Percentiles rank a stretch among this genome's conserved stretches.
Conservation (phyloP, 768 basidiomycete genomes). For the Lactarius indigo region DNA sequence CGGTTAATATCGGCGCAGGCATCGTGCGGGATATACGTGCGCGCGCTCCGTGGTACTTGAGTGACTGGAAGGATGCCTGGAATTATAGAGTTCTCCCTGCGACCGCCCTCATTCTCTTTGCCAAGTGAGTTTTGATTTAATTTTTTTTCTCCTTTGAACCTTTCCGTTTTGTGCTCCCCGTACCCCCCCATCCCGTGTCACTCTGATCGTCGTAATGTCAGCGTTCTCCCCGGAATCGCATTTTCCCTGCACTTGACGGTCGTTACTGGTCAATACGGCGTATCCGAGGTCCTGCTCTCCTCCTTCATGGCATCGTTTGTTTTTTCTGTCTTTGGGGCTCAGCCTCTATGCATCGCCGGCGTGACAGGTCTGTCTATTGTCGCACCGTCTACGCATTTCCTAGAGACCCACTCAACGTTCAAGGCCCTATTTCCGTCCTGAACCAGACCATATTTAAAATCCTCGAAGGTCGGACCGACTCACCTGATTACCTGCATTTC, state of each 20-base stretch:
- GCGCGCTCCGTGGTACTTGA: slow-evolving; percentile 73
- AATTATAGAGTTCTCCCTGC: slow-evolving; percentile 89
- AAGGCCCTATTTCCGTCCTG: slow-evolving; percentile 88
- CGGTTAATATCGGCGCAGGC: slow-evolving; percentile 17
- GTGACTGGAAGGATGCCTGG: slow-evolving; percentile 91
- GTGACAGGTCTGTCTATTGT: slow-evolving; percentile 62
- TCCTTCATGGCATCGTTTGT: slow-evolving; percentile 89
- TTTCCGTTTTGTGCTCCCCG: neutral
- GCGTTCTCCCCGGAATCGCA: slow-evolving; percentile 86
- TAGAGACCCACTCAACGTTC: neutral
- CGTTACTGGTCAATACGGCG: slow-evolving; percentile 85
- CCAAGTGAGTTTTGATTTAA: slow-evolving; percentile 54
- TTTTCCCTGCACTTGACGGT: slow-evolving; percentile 92
- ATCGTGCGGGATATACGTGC: slow-evolving; percentile 55
- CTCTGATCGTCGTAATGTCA: slow-evolving; percentile 28
- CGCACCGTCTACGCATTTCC: neutral
- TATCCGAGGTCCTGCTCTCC: slow-evolving; percentile 77
- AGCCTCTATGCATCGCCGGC: slow-evolving; percentile 89
- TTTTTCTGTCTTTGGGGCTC: slow-evolving; percentile 83
- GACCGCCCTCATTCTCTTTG: slow-evolving; percentile 80
- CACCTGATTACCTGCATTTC: slow-evolving; percentile 79
- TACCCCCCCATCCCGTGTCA: neutral
- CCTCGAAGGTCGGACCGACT: slow-evolving; percentile 48
- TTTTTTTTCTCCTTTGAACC: neutral
- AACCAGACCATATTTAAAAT: slow-evolving; percentile 89